phyloP scores from a whole-genome alignment of 2,329 filamentous ascomycete species.

The Metarhizium humberi region DNA sequence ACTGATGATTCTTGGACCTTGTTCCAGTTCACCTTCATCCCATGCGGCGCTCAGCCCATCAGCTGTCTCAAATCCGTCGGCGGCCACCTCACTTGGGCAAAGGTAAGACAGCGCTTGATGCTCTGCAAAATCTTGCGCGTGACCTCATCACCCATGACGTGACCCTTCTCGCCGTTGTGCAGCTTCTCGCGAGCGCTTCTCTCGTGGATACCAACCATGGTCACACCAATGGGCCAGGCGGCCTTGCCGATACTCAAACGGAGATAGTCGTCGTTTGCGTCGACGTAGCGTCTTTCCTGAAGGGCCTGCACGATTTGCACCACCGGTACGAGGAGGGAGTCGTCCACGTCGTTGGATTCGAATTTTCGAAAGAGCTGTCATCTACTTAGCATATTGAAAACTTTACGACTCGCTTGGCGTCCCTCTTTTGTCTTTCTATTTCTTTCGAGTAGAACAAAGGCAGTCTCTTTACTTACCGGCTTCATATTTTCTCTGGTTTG shows the following conservation, averaged over 20 bases:
- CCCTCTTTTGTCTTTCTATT: neutral
- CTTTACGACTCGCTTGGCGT: neutral
- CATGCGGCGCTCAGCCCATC: constrained; percentile 54
- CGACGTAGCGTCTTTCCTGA: constrained; percentile 84
- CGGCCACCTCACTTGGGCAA: constrained; percentile 94
- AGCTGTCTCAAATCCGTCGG: constrained; percentile 86
- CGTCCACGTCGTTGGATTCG: constrained; percentile 70
- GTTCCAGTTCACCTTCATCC: neutral
- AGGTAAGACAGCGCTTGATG: constrained; percentile 93
- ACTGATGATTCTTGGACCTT: neutral
- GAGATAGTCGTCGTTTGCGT: constrained; percentile 93
- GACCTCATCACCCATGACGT: constrained; percentile 94
- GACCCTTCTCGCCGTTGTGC: constrained; percentile 77
- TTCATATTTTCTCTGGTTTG: constrained; percentile 82
- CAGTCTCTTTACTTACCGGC: constrained; percentile 39
- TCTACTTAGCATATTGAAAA: neutral
- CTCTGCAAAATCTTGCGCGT: constrained; percentile 95
- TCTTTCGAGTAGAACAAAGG: no score
- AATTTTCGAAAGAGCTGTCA: constrained; percentile 72
- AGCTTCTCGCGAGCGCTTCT: constrained; percentile 91
- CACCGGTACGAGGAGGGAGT: constrained; percentile 70
- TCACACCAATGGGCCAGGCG: constrained; percentile 97
- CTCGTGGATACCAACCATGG: constrained; percentile 99
- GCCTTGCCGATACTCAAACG: constrained; percentile 90
- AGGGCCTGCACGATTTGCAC: constrained; percentile 88